Conservation (phyloP, 2,329 filamentous ascomycete genomes). For the Berkeleyomyces rouxiae region DNA sequence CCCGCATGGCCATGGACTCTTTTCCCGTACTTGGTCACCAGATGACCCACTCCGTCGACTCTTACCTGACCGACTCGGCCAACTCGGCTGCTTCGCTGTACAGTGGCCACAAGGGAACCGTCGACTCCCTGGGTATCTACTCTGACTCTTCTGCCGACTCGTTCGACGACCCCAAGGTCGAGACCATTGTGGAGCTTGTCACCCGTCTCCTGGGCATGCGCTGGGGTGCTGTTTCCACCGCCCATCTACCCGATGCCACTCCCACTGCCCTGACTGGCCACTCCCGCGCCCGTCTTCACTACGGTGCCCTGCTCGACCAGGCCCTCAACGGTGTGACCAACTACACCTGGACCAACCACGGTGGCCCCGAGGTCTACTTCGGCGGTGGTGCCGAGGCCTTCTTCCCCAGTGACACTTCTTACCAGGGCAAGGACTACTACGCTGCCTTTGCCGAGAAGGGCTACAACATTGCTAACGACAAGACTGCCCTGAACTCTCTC, state of each 20-base stretch:
- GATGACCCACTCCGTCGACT: slow-evolving; percentile 76
- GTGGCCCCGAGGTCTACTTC: slow-evolving; percentile 65
- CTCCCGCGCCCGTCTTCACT: slow-evolving; percentile 51
- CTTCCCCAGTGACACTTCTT: slow-evolving; percentile 45
- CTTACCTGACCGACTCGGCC: slow-evolving; percentile 73
- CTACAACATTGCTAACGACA: slow-evolving; percentile 58
- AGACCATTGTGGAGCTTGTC: slow-evolving; percentile 67
- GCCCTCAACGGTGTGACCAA: slow-evolving; percentile 61
- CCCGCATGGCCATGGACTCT: slow-evolving; percentile 58
- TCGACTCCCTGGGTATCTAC: slow-evolving; percentile 67
- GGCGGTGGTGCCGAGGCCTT: slow-evolving; percentile 75
- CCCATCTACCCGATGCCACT: slow-evolving; percentile 66
- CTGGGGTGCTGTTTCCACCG: slow-evolving; percentile 59
- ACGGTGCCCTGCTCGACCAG: slow-evolving; percentile 58
- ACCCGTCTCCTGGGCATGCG: slow-evolving; percentile 46
- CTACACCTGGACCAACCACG: slow-evolving; percentile 63
- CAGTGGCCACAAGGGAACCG: slow-evolving; percentile 67
- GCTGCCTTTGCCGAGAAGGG: slow-evolving; percentile 54
- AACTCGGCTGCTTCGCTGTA: slow-evolving; percentile 73
- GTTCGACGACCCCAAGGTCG: slow-evolving; percentile 75
- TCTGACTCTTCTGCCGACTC: slow-evolving; percentile 55
- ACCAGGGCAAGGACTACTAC: slow-evolving; percentile 62
- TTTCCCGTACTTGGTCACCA: slow-evolving; percentile 78
- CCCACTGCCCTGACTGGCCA: slow-evolving; percentile 60
- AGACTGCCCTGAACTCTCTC: slow-evolving; percentile 46